Conservation (phyloP, 805 yeast genomes). For the Hyphopichia homilentoma region DNA sequence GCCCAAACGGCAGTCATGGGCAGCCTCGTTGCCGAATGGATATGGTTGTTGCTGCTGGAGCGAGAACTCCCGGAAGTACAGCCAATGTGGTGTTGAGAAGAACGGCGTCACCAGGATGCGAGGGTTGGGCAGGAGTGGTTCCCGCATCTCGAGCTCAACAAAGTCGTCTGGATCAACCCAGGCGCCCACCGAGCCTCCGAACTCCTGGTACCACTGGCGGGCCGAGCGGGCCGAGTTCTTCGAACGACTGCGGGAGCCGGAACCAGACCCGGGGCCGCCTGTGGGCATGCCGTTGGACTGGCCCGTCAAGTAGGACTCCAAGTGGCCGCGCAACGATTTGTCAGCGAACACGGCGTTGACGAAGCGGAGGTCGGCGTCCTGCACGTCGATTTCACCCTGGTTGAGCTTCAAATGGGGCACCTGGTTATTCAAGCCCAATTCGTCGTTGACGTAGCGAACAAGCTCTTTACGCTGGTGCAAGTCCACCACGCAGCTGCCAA, state of each 20-base stretch:
- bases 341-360: constrained; percentile 64
- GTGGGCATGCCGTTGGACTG: neutral
- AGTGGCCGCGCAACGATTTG: constrained; percentile 31
- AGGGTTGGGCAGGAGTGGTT: constrained; percentile 39
- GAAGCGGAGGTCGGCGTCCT: constrained; percentile 65
- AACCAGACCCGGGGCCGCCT: too few species aligned
- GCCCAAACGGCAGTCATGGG: constrained; percentile 66
- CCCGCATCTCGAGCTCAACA: constrained; percentile 58
- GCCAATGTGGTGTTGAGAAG: constrained; percentile 52
- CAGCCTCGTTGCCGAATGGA: constrained; percentile 60
- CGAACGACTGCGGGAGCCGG: neutral
- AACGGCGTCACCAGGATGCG: constrained; percentile 45
- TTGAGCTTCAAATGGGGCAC: constrained; percentile 56
- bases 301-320: constrained; percentile 14
- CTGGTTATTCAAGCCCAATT: constrained; percentile 31
- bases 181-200: too few species aligned
- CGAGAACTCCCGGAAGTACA: constrained; percentile 54
- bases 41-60: constrained; percentile 40
- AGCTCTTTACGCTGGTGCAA: constrained; percentile 37
- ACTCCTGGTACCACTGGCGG: constrained; percentile 22
- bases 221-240: neutral
- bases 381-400: constrained; percentile 66
- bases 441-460: constrained; percentile 34
- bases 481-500: constrained; percentile 30
- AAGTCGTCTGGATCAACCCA: constrained; percentile 83